Evolutionary conservation across 208 protist species (phyloP).

Genomic region (Blastocrithidia nonstop): DNA sequence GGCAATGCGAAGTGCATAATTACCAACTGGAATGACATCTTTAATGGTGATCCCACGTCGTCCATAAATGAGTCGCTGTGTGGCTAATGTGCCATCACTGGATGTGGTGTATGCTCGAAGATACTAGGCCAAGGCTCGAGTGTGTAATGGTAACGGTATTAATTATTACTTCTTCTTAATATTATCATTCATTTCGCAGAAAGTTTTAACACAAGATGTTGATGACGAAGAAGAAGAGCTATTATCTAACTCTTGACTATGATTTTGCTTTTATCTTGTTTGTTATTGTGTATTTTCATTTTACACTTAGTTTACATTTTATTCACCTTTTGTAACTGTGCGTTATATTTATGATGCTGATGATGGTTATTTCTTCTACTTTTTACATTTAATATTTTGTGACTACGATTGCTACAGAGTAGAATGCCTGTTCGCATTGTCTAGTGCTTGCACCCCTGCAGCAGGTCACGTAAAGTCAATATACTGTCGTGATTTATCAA

Average conservation of each 20-base stretch:
- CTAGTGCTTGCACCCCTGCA: no score
- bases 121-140: conserved; percentile 32
- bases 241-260: no score
- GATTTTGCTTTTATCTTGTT: no score
- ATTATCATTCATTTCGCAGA: not conserved
- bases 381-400: not conserved
- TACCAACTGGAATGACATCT: conserved; percentile 58
- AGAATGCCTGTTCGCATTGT: no score
- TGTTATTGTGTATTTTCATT: no score
- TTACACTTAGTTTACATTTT: no score
- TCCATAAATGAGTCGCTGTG: conserved; percentile 56
- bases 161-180: not conserved
- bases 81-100: conserved; percentile 49
- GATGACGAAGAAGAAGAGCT: no score
- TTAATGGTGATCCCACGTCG: conserved; percentile 60
- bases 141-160: not conserved
- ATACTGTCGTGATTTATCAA: conserved; percentile 40
- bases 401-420: not conserved
- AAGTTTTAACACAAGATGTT: not conserved
- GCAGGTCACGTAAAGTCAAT: conserved; percentile 55
- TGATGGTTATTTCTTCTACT: not conserved
- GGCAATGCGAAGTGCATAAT: conserved; percentile 72
- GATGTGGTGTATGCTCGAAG: conserved; percentile 70
- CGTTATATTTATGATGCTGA: no score
- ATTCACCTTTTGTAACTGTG: no score